Evolutionary conservation across 805 yeast genomes (phyloP), one percentile per base, ranked within the genome.

Genomic region (Starmerella scarabaei): DNA sequence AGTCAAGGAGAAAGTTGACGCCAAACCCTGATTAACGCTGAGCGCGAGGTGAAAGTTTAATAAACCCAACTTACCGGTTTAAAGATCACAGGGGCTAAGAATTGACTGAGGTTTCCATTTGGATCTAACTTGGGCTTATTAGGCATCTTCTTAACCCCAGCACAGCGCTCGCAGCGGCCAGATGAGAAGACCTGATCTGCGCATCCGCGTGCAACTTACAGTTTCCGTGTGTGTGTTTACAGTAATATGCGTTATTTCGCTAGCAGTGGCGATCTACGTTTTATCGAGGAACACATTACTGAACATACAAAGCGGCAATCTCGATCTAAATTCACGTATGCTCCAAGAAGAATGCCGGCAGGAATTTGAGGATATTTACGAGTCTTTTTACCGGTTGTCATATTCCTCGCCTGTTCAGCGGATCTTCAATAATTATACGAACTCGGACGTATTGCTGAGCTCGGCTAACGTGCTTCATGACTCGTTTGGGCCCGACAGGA

Each of bases 121-220:
- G n/a, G n/a, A n/a, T n/a, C n/a, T n/a, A n/a, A n/a, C n/a, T n/a
- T n/a, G n/a, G n/a, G n/a, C n/a, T n/a, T n/a, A n/a, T n/a, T n/a
- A n/a, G n/a, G n/a, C n/a, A n/a, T n/a, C n/a, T n/a, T n/a, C n/a
- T n/a, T n/a, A n/a, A n/a, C n/a, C n/a, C n/a, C n/a, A n/a, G n/a
- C n/a, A n/a, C n/a, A n/a, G n/a, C n/a, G n/a, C n/a, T n/a, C 21
- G 9, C 21, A 21, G 12, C 17, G 21, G 15, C 15, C 16, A 8
- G 17, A 40, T 43, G 48, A 39, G 53, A 32, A 43, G 51, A 23
- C 52, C 57, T 3, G 49, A 53, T 24, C 63, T 83, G 33, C 80
- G 88, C 32, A 74, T 83, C 42, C 63, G 84, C 52, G 75, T 83
- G 19, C 93, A 83, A 63, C 72, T 83, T 37, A 76, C 80, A 37